A percentile compares a stretch with the other conserved stretches of the same genome.
phyloP scores from a whole-genome alignment of 805 yeast species.

The Hagleromyces aurorensis region DNA sequence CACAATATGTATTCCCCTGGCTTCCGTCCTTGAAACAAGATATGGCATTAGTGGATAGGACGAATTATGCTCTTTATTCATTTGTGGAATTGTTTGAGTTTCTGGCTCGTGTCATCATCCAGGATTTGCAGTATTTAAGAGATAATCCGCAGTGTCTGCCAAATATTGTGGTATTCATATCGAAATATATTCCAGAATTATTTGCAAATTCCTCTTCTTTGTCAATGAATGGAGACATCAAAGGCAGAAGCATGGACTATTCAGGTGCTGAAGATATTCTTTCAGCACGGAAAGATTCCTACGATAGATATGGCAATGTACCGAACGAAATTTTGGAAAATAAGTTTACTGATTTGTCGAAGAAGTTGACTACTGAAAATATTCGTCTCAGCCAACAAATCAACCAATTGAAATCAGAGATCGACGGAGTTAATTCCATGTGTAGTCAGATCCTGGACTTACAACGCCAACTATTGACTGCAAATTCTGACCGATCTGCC shows the following conservation, averaged over 20 bases:
- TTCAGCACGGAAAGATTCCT: background rate
- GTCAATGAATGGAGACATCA: slow-evolving; percentile 2
- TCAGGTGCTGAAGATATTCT: background rate
- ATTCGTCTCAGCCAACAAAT: slow-evolving; percentile 26
- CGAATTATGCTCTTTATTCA: slow-evolving; percentile 28
- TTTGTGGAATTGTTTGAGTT: slow-evolving; percentile 29
- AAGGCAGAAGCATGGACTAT: slow-evolving; percentile 1
- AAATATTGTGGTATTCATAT: slow-evolving; percentile 22
- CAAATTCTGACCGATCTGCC: slow-evolving; percentile 5
- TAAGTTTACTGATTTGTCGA: slow-evolving; percentile 22
- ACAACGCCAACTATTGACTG: slow-evolving; percentile 19
- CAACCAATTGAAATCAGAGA: slow-evolving; percentile 21
- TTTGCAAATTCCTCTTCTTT: slow-evolving; percentile 6
- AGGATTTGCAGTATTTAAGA: slow-evolving; percentile 25
- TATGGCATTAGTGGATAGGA: slow-evolving; percentile 21
- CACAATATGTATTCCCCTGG: slow-evolving; percentile 28
- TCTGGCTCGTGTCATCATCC: slow-evolving; percentile 24
- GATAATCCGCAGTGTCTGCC: slow-evolving; percentile 20
- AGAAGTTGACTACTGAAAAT: slow-evolving; percentile 26
- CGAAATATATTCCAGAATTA: slow-evolving; percentile 26
- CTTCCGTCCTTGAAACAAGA: slow-evolving; percentile 23
- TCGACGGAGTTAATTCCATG: slow-evolving; percentile 20
- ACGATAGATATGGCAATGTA: slow-evolving; percentile 1
- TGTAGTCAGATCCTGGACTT: slow-evolving; percentile 24
- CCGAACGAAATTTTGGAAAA: slow-evolving; percentile 2